phyloP scores from a whole-genome alignment of 164 flowering plant genomes.

The Chloranthus sessilifolius region DNA sequence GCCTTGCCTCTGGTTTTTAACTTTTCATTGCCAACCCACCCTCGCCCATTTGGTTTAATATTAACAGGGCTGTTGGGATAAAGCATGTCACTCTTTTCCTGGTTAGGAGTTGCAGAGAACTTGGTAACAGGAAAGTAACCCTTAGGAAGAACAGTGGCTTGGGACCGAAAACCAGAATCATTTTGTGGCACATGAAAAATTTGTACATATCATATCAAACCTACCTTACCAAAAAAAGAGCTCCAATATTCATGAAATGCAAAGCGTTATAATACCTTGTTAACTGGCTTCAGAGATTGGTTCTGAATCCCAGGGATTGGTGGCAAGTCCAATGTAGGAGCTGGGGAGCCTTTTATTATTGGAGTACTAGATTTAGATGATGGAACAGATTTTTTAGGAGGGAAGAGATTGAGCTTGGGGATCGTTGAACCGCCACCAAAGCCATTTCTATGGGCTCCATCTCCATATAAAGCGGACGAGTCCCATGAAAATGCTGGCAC shows the following conservation, averaged over 20 bases:
- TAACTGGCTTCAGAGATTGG: slow-evolving; percentile 28
- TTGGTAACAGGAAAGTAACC: slow-evolving; percentile 26
- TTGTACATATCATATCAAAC: not conserved
- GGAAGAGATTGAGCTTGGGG: slow-evolving; percentile 19
- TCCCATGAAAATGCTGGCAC: slow-evolving; percentile 34
- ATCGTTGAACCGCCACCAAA: slow-evolving; percentile 23
- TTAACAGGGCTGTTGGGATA: slow-evolving; percentile 30
- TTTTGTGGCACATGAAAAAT: slow-evolving; percentile 20
- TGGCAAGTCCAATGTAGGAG: slow-evolving; percentile 24
- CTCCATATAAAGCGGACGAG: slow-evolving; percentile 32
- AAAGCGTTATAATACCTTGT: slow-evolving; percentile 28
- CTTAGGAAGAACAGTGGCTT: slow-evolving; percentile 27
- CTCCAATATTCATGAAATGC: not conserved
- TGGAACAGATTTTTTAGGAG: slow-evolving; percentile 20
- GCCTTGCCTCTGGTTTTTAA: slow-evolving; percentile 30
- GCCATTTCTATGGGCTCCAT: slow-evolving; percentile 25
- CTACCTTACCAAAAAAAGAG: not conserved
- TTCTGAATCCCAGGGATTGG: slow-evolving; percentile 21
- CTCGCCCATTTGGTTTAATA: slow-evolving; percentile 27
- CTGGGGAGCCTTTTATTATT: slow-evolving; percentile 15
- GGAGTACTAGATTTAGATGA: slow-evolving; percentile 19
- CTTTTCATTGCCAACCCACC: slow-evolving; percentile 36
- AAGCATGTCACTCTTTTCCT: slow-evolving; percentile 30
- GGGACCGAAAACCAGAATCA: slow-evolving; percentile 28
- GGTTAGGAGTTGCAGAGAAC: slow-evolving; percentile 20